Base-by-base conservation (phyloP, 768 basidiomycete species). In the Lactarius akahatsu region DNA sequence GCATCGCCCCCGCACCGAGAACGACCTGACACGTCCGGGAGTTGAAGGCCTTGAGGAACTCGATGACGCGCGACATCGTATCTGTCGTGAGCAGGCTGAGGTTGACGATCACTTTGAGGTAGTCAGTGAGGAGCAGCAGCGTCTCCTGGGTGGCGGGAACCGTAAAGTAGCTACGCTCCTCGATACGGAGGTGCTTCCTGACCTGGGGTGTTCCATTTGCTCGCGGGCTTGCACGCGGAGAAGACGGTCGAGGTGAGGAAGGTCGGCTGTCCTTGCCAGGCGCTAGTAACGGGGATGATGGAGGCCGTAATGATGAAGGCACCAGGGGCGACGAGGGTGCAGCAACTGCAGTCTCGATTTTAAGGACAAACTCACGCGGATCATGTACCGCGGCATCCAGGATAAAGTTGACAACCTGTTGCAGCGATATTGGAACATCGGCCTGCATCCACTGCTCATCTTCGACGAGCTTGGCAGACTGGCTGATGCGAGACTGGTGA, bases 1-100 rank as follows among this genome's bases (percentile, higher is more conserved):
- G 83, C 96, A 98, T 98, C n/a, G 97, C 97, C 16, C 97, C 97
- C 10, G 97, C 97, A 3, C 97, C 97, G 10, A 99, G 82, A 0
- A 99, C 97, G 55, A 98, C 96, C 75, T 98, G 97, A 77, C 97
- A 99, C 2, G 94, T 96, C 71, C 97, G 81, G 36, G 96, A 98
- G 76, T 99, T 99, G 81, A 96, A 98, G 32, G 95, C 90, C 78
- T 98, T 98, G 66, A 99, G 80, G 74, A 96, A 96, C 76, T 99
- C 97, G 70, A 98, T 92, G 30, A 96, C 83, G 41, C 93, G 86
- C 68, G 87, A 86, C 92, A 98, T 96, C n/a, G 90, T 87, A 73
- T 99, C 96, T 65, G 92, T 97, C 57, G 93, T 95, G 59, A 99
- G 81, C 76, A 92, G 85, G 41, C 90, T 84, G 68, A 98, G 79